These are phyloP conservation scores for Adansonia gregorii DNA, from an alignment of 441 rosid genomes.

Conservation along the genomic window DNA sequence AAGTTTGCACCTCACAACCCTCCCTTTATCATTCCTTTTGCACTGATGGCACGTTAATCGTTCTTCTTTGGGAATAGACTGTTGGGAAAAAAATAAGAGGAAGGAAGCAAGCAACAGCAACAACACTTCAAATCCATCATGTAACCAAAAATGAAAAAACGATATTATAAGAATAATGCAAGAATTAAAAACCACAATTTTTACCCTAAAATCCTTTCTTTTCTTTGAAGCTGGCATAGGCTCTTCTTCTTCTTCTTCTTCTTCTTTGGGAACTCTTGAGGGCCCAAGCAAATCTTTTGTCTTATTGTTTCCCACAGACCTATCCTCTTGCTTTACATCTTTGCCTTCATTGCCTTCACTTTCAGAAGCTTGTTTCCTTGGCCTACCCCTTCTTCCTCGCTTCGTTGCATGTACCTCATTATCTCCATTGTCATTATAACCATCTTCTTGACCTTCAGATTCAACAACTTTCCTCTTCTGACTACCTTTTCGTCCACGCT, in stretches of 20 bases:
- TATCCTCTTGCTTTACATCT: slow-evolving; percentile 8
- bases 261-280: background rate
- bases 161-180: background rate
- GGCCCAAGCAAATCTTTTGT: background rate
- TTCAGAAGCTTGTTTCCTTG: background rate
- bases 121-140: slow-evolving; percentile 6
- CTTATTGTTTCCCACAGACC: background rate
- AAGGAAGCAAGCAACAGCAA: background rate
- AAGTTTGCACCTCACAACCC: slow-evolving; percentile 56
- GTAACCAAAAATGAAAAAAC: background rate
- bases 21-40: slow-evolving; percentile 65
- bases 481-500: slow-evolving; percentile 19
- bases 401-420: slow-evolving; percentile 6
- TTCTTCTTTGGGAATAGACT: slow-evolving; percentile 29
- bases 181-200: background rate
- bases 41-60: slow-evolving; percentile 79
- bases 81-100: background rate
- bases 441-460: slow-evolving; percentile 16
- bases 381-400: slow-evolving; percentile 2
- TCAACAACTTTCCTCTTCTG: background rate
- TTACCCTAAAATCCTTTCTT: background rate
- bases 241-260: slow-evolving; percentile 18
- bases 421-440: slow-evolving; percentile 12
- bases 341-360: slow-evolving; percentile 10
- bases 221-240: background rate